Evolutionary conservation across 495 filamentous ascomycete species (phyloP).

Genomic region (Cercophora scortea): DNA sequence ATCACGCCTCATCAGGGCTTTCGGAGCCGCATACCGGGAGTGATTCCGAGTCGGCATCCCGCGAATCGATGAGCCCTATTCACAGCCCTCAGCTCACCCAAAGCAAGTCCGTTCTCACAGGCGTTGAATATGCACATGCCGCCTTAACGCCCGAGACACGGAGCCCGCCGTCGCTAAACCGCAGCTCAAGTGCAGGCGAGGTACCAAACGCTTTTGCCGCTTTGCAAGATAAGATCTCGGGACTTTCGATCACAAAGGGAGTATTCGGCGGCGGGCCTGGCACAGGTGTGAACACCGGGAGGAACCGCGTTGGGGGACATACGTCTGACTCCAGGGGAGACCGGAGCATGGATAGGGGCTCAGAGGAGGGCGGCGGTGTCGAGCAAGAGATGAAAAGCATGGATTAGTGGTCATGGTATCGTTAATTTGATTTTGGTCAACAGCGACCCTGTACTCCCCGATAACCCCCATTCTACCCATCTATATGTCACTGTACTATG

Average conservation of each 20-base stretch:
- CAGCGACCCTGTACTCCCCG: not conserved
- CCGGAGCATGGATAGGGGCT: not conserved
- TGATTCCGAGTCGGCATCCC: slow-evolving; percentile 13
- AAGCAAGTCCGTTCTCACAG: slow-evolving; percentile 35
- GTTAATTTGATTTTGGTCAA: not conserved
- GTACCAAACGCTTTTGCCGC: slow-evolving; percentile 30
- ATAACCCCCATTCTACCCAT: no score
- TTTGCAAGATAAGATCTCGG: slow-evolving; percentile 40
- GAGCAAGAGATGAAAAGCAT: slow-evolving; percentile 28
- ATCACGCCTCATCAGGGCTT: slow-evolving; percentile 15
- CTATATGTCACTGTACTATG: no score
- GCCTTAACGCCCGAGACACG: slow-evolving; percentile 27
- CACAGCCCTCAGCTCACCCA: slow-evolving; percentile 25
- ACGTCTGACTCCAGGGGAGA: not conserved
- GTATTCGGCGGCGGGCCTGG: slow-evolving; percentile 14
- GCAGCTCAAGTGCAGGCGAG: slow-evolving; percentile 34
- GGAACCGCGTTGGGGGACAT: slow-evolving; percentile 2
- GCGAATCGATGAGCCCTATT: slow-evolving; percentile 11
- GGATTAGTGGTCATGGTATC: slow-evolving; percentile 7
- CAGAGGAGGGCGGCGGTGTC: slow-evolving; percentile 3
- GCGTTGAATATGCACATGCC: slow-evolving; percentile 33
- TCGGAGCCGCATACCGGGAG: slow-evolving; percentile 9
- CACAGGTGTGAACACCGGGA: slow-evolving; percentile 4
- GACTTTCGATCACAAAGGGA: slow-evolving; percentile 32
- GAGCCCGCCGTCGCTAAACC: slow-evolving; percentile 24